These are phyloP conservation scores for Colletotrichum brevisporum DNA, from an alignment of 2,329 filamentous ascomycete species.

Conservation along the genomic window DNA sequence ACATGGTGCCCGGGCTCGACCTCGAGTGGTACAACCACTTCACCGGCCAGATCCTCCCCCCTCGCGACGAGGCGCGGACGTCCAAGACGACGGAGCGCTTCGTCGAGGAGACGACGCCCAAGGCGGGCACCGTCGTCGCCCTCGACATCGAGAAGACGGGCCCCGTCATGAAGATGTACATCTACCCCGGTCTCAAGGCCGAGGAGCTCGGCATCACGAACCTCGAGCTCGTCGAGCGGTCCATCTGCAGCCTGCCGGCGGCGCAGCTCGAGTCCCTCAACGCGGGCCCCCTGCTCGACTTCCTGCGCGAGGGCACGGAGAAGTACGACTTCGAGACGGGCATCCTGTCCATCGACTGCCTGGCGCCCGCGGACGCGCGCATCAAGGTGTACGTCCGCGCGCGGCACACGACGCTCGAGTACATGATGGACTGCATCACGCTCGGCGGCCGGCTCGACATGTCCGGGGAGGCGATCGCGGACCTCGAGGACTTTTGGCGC, in stretches of 20 bases:
- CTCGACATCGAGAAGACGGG: constrained; percentile 39
- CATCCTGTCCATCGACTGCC: constrained; percentile 35
- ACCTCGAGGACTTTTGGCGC: constrained; percentile 35
- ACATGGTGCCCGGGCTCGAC: constrained; percentile 32
- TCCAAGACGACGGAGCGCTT: constrained; percentile 31
- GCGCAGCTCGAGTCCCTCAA: constrained; percentile 22
- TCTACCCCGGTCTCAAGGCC: constrained; percentile 34
- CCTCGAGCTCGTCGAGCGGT: constrained; percentile 31
- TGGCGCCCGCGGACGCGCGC: constrained; percentile 25
- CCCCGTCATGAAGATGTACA: constrained; percentile 38
- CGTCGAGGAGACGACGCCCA: constrained; percentile 34
- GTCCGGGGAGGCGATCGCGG: constrained; percentile 33
- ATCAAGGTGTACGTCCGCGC: constrained; percentile 37
- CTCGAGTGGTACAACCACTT: constrained; percentile 38
- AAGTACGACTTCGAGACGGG: constrained; percentile 37
- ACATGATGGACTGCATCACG: constrained; percentile 39
- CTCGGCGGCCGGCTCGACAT: constrained; percentile 34
- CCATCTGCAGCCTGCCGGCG: constrained; percentile 27
- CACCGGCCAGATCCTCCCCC: constrained; percentile 28
- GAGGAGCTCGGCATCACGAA: constrained; percentile 37
- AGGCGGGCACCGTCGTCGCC: constrained; percentile 31
- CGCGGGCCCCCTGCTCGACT: constrained; percentile 26
- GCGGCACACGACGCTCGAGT: constrained; percentile 31
- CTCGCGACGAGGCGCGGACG: constrained; percentile 12
- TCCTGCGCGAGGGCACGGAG: constrained; percentile 26